Conservation (phyloP, 2,329 filamentous ascomycete genomes). For the Neoarthrinium moseri region DNA sequence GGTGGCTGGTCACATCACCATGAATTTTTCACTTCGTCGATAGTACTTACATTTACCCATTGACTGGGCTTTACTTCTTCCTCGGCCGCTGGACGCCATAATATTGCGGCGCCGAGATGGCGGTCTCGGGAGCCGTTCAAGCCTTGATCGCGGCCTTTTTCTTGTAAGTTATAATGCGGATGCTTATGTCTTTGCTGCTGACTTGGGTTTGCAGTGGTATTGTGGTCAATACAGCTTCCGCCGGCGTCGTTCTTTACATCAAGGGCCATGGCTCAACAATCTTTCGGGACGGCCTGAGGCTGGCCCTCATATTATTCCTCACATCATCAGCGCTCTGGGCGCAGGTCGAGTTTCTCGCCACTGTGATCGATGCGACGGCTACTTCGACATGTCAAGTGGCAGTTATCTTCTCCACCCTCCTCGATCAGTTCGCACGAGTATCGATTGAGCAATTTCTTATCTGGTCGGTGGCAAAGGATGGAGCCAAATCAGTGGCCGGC, state of each 20-base stretch:
- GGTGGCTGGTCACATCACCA: slow-evolving; percentile 9
- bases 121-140: slow-evolving; percentile 41
- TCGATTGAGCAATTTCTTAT: slow-evolving; percentile 53
- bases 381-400: slow-evolving; percentile 48
- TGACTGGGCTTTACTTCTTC: slow-evolving; percentile 41
- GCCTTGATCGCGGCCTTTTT: slow-evolving; percentile 52
- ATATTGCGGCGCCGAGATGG: slow-evolving; percentile 38
- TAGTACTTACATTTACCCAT: slow-evolving; percentile 39
- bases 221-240: slow-evolving; percentile 50
- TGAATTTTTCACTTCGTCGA: slow-evolving; percentile 27
- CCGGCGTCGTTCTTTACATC: slow-evolving; percentile 42
- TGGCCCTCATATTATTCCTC: slow-evolving; percentile 60
- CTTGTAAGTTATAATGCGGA: slow-evolving; percentile 43
- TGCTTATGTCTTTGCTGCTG: not conserved
- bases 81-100: slow-evolving; percentile 22
- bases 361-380: slow-evolving; percentile 43
- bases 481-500: slow-evolving; percentile 32
- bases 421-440: slow-evolving; percentile 57
- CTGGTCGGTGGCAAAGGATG: slow-evolving; percentile 45
- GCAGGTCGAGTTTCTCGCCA: slow-evolving; percentile 48
- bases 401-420: slow-evolving; percentile 49
- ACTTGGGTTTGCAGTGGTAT: slow-evolving; percentile 41
- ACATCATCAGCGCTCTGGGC: slow-evolving; percentile 53
- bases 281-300: slow-evolving; percentile 59
- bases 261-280: slow-evolving; percentile 47